Base-by-base conservation (phyloP, 768 basidiomycete genomes). In the Leucocoprinus leucothites region DNA sequence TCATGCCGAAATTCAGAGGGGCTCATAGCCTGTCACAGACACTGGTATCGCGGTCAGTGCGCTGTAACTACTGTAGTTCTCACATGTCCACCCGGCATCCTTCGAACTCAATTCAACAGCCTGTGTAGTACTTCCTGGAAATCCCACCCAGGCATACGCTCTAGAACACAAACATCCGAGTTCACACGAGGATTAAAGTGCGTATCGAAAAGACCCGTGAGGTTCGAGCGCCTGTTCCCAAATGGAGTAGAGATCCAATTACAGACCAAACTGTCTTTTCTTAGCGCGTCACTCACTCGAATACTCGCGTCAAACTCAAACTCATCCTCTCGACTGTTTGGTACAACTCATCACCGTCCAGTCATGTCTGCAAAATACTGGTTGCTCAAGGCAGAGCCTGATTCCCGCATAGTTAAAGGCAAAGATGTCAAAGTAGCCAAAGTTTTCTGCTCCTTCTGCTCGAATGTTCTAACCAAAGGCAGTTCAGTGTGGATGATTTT, bases 401-500 rank as follows among this genome's bases (percentile, higher is more conserved):
- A 93, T 57, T 82, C 89, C 14, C 85, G 91, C 52, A 64, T 92
- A 44, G 88, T 90, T 41, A 94, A 91, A 67, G 91, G 91, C 42
- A 89, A 86, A 61, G 91, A 94, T 59, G 89, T 94, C 60, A 92
- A 89, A 78, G 91, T 76, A 60, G 44, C 69, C 49, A 0, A 28
- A 9, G n/a, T n/a, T 25, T 60, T 34, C 36, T 16, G 34, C 21
- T 22, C 41, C 14, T 21, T 28, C 35, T 13, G 3, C 38, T n/a
- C 16, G 2, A 11, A n/a, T 26, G 49, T 24, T 51, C 48, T 41
- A 44, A 38, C 19, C 11, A 5, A 11, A 31, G 18, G 54, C 61
- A 91, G 89, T 94, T 94, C 64, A 89, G 87, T 57, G 84, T 94
- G 6, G 90, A 92, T 58, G 91, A 94, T 67, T 91, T 94, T 64